These are phyloP conservation scores for Taxillus chinensis DNA, from an alignment of 164 flowering plant species.

Conservation along the genomic window DNA sequence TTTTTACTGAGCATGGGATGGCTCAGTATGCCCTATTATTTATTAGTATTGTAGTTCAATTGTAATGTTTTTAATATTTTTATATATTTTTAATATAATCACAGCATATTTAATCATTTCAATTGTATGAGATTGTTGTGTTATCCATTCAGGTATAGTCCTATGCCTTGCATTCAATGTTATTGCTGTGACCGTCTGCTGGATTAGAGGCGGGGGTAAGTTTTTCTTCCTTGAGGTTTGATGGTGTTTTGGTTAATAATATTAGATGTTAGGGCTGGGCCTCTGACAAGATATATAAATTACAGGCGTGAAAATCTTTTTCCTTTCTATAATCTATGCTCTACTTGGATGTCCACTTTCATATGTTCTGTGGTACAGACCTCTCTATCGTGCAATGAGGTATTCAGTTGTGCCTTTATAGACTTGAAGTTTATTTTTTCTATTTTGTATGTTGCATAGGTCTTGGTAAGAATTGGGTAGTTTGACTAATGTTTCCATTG, in stretches of 20 bases:
- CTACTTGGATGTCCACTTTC: slow-evolving; percentile 82
- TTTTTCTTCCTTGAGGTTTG: neutral
- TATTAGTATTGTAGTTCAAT: too few relatives aligned
- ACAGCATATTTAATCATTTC: neutral
- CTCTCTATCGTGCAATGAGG: slow-evolving; percentile 97
- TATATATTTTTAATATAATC: too few relatives aligned
- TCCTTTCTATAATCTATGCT: slow-evolving; percentile 83
- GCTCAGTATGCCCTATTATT: too few relatives aligned
- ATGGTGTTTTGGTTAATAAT: too few relatives aligned
- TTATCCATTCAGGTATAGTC: slow-evolving; percentile 61
- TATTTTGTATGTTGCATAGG: neutral
- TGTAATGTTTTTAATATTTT: too few relatives aligned
- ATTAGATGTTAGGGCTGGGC: slow-evolving; percentile 1
- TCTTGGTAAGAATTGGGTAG: neutral
- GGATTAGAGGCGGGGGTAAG: slow-evolving; percentile 91
- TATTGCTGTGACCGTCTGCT: slow-evolving; percentile 69
- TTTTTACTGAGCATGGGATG: too few relatives aligned
- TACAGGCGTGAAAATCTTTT: slow-evolving; percentile 87
- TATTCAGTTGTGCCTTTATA: slow-evolving; percentile 10
- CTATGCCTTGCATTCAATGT: slow-evolving; percentile 81
- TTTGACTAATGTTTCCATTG: too few relatives aligned
- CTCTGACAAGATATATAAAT: slow-evolving; percentile 13
- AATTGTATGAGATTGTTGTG: neutral
- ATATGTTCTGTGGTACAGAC: slow-evolving; percentile 95
- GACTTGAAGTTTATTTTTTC: neutral